Evolutionary conservation across 306 rosid genomes (phyloP).

Genomic region (Vigna unguiculata): DNA sequence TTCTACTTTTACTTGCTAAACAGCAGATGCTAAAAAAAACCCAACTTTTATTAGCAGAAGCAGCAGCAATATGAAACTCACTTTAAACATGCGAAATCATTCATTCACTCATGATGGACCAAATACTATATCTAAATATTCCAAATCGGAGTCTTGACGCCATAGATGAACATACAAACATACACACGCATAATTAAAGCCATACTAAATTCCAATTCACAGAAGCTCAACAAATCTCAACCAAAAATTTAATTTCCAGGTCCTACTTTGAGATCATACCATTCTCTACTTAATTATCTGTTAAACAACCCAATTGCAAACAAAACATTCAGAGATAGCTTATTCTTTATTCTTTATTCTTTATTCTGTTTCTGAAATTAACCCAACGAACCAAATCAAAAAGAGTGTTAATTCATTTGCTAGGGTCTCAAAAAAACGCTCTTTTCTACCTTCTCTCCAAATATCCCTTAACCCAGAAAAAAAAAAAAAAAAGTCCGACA

Average conservation of each 20-base stretch:
- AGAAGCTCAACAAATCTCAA: constrained; percentile 4
- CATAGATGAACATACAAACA: not conserved
- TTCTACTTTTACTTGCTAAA: not conserved
- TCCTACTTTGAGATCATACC: constrained; percentile 7
- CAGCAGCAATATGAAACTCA: constrained; percentile 13
- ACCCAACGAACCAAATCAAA: not conserved
- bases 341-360: not conserved
- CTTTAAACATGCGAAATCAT: constrained; percentile 3
- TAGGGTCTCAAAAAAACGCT: not conserved
- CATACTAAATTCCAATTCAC: not conserved
- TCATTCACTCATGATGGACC: not conserved
- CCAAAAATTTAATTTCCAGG: not conserved
- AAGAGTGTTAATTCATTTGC: not conserved
- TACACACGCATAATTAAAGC: not conserved
- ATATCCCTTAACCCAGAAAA: not conserved
- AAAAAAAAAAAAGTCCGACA: not conserved
- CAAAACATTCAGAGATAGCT: not conserved
- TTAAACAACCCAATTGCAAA: constrained; percentile 8
- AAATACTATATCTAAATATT: not conserved
- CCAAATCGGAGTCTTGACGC: not conserved
- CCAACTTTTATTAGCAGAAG: not conserved
- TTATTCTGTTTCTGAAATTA: not conserved
- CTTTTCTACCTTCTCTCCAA: not conserved
- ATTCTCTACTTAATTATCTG: not conserved
- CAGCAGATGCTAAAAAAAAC: not conserved